Base-by-base conservation (phyloP, 768 basidiomycete genomes). In the Amanita inopinata region DNA sequence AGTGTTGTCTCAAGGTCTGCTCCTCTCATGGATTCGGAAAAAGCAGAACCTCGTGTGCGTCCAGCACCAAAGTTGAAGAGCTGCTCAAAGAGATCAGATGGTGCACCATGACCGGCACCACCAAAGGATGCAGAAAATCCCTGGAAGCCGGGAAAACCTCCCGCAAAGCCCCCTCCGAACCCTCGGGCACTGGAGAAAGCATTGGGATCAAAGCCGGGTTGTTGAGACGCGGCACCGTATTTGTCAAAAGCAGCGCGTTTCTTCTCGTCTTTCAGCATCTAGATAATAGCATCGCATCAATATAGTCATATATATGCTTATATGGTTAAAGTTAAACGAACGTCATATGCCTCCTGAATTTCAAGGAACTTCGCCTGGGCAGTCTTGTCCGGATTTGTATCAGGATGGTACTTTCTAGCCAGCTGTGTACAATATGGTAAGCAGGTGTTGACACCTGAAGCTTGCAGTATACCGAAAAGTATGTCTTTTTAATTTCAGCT, bases 291-390 rank as follows among this genome's bases (percentile, higher is more conserved):
- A 49, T 35, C 44, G 42, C 19, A 38, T 31, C 34, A 4, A 43
- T 43, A 43, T 12, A 27, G 35, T 14, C n/a, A 32, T 22, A 20
- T 8, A 17, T 19, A 15, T 4, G 14, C 15, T 17, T n/a, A 9
- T 32, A n/a, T 22, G 41, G 28, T 25, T 45, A 48, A 41, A 30
- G 25, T 46, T 45, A 48, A 47, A 51, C 53, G 33, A 49, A 97
- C 94, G 62, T 98, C 96, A 65, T 98, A 99, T 8, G 96, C 96
- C 53, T 80, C 76, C 59, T 98, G 96, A 45, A 98, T 97, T 61
- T 99, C 94, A 12, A 93, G 73, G 60, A 99, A 99, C 59, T 87
- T 89, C 49, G 86, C 87, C 52, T 89, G 82, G 0, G 94, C 89
- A 35, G 70, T 72, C 54, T 89, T 85, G 64, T 94, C 89, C 31